phyloP scores from a whole-genome alignment of 202 grass and related monocot genomes.

The Dendrocalamus latiflorus region DNA sequence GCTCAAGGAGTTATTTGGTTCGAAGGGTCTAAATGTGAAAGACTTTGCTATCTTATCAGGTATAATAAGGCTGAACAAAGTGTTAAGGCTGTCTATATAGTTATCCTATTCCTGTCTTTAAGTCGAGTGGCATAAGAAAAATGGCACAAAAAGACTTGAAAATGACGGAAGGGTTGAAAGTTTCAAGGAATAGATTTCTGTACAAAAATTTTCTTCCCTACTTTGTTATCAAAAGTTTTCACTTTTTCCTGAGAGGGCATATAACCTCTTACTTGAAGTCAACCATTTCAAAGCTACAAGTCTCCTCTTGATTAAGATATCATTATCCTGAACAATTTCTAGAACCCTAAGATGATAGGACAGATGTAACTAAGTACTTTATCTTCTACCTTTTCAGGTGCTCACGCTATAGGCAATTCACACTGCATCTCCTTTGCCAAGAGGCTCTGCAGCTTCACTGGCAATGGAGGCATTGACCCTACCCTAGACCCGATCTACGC shows the following conservation, averaged over 20 bases:
- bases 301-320: neutral
- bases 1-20: neutral
- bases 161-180: neutral
- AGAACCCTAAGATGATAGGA: neutral
- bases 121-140: neutral
- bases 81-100: neutral
- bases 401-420: slow-evolving; percentile 36
- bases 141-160: neutral
- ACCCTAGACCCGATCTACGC: slow-evolving; percentile 29
- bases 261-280: no score
- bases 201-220: neutral
- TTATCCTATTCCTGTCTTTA: neutral
- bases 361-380: neutral
- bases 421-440: slow-evolving; percentile 42
- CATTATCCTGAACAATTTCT: neutral
- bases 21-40: neutral
- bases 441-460: neutral
- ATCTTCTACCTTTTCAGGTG: neutral
- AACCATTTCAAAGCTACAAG: neutral
- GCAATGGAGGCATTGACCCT: neutral
- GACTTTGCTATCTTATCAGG: neutral
- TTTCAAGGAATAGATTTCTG: neutral
- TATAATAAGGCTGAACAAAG: neutral
- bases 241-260: no score
- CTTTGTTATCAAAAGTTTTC: neutral